A percentile compares a stretch with the other conserved stretches of the same genome.
phyloP scores from a whole-genome alignment of 306 rosid genomes.

The Quercus berberidifolia region DNA sequence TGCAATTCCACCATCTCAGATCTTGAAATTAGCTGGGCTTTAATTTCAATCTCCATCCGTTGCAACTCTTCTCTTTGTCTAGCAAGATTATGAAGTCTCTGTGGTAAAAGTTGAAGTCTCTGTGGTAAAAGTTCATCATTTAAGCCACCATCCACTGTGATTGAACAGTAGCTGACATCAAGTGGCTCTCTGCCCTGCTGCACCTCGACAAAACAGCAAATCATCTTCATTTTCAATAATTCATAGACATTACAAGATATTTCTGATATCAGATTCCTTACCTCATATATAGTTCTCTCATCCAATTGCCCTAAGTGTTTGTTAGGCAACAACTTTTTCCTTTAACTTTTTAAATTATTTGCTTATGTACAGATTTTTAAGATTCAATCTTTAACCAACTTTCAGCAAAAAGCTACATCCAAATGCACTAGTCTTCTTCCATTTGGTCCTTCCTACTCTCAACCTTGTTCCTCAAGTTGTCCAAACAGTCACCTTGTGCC shows the following conservation, averaged over 20 bases:
- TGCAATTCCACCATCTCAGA: constrained; percentile 70
- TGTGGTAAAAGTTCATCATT: constrained; percentile 70
- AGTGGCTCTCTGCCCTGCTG: constrained; percentile 95
- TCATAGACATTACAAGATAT: constrained; percentile 16
- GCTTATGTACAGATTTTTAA: no score
- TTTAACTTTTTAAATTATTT: no score
- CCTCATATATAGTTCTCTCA: constrained; percentile 97
- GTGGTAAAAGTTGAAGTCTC: constrained; percentile 70
- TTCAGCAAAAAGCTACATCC: no score
- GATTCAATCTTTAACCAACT: no score
- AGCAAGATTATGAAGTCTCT: constrained; percentile 50
- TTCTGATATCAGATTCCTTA: constrained; percentile 40
- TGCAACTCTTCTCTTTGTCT: constrained; percentile 83
- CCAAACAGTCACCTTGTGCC: no score
- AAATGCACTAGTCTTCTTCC: no score
- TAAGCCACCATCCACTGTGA: constrained; percentile 65
- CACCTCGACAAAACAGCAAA: constrained; percentile 68
- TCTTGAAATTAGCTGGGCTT: constrained; percentile 85
- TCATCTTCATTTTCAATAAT: constrained; percentile 41
- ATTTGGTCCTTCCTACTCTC: no score
- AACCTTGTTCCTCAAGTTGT: no score
- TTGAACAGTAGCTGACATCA: constrained; percentile 83
- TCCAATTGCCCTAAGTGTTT: constrained; percentile 55
- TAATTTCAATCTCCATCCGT: constrained; percentile 74
- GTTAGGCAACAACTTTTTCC: no score